Conservation (phyloP, 805 yeast genomes). For the Saccharomyces jurei region DNA sequence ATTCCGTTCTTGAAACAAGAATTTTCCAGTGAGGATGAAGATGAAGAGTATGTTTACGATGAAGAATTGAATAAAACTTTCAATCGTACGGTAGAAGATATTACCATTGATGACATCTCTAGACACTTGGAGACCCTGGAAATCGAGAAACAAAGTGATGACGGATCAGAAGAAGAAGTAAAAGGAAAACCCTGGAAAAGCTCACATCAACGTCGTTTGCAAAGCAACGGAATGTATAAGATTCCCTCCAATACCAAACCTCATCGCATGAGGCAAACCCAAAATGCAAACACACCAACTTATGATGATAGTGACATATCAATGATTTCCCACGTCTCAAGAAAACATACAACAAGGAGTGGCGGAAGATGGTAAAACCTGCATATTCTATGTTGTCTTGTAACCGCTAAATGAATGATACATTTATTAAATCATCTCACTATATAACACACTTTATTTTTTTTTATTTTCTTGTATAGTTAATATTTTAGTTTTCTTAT, state of each 20-base stretch:
- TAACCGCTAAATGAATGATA: neutral
- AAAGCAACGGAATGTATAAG: slow-evolving; percentile 18
- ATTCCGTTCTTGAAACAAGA: slow-evolving; percentile 27
- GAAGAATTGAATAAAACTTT: slow-evolving; percentile 32
- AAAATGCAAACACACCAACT: slow-evolving; percentile 14
- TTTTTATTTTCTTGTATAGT: neutral
- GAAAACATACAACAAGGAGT: slow-evolving; percentile 28
- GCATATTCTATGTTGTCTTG: neutral
- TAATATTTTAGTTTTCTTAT: neutral
- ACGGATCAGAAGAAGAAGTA: neutral
- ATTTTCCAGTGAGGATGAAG: slow-evolving; percentile 28
- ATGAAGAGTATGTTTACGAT: slow-evolving; percentile 31
- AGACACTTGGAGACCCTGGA: slow-evolving; percentile 32
- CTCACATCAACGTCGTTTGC: slow-evolving; percentile 5
- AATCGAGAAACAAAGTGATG: slow-evolving; percentile 16
- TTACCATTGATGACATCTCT: slow-evolving; percentile 33
- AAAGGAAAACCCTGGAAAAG: slow-evolving; percentile 1
- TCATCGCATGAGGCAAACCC: slow-evolving; percentile 20
- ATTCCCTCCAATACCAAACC: slow-evolving; percentile 25
- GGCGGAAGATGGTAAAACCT: slow-evolving; percentile 22
- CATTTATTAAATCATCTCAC: neutral
- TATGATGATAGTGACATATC: slow-evolving; percentile 31
- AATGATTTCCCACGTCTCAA: slow-evolving; percentile 30
- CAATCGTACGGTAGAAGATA: slow-evolving; percentile 33
- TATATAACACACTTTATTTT: neutral